Conservation (phyloP, 202 grass and related monocot genomes). For the Saccharum hybrid region DNA sequence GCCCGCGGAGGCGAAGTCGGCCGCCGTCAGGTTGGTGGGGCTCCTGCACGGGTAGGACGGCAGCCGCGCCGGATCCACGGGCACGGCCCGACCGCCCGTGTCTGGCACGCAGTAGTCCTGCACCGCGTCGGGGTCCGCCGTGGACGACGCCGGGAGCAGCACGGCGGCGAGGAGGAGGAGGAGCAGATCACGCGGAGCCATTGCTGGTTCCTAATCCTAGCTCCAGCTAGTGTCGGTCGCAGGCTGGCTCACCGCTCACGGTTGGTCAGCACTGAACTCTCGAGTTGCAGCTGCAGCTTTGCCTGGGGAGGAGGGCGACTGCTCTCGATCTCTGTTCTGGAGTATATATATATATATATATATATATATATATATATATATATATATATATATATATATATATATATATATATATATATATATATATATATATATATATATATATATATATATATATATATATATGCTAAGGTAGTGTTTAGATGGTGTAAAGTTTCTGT, state of each 20-base stretch:
- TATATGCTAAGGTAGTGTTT: too few relatives aligned
- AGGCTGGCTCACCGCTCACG: neutral
- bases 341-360: neutral
- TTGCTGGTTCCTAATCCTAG: neutral
- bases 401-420: too few relatives aligned
- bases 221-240: slow-evolving; percentile 14
- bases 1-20: slow-evolving; percentile 70
- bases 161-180: slow-evolving; percentile 31
- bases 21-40: slow-evolving; percentile 63
- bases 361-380: too few relatives aligned
- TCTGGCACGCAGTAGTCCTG: slow-evolving; percentile 92
- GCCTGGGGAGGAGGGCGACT: neutral
- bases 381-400: too few relatives aligned
- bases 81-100: slow-evolving; percentile 40
- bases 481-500: too few relatives aligned
- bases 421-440: too few relatives aligned
- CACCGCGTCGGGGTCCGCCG: slow-evolving; percentile 62
- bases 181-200: slow-evolving; percentile 42
- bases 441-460: too few relatives aligned
- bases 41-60: slow-evolving; percentile 63
- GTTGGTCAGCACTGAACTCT: neutral
- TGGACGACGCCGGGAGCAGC: slow-evolving; percentile 19
- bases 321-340: neutral
- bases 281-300: neutral
- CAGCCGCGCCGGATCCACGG: slow-evolving; percentile 48